Evolutionary conservation across 768 basidiomycete genomes (phyloP), one percentile per base, ranked within the genome.

Genomic region (Hemileccinum rubropunctum): DNA sequence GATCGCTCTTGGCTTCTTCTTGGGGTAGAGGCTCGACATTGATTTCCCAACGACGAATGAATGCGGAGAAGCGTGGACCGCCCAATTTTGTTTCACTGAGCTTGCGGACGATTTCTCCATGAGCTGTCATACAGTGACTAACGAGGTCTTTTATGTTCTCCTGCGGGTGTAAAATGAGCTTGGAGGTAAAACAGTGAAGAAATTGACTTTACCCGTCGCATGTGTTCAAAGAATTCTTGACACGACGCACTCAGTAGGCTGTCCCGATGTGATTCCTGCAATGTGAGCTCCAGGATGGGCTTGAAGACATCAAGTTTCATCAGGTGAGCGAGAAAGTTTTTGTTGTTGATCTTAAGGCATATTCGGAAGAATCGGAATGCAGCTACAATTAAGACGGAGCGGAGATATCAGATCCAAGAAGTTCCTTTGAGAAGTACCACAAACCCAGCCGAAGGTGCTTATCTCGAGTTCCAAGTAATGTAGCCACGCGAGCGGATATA

Each of bases 241-340:
- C 93, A 98, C 34, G 94, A 91, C 60, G 93, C 94, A 59, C 87
- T 90, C 47, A 99, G 74, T 53, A 99, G 77, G 70, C 95, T 99
- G 67, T 99, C 97, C 50, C 91, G 78, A 46, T 78, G 74, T 30
- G 88, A 87, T 69, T 97, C 95, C 53, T 81, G 80, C 26, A 86
- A 63, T n/a, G 91, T 86, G 52, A 97, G 72, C 52, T 91, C 86
- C 49, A 98, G 72, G 47, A 98, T 82, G 2, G 93, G 88, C 56
- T 82, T 79, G 56, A 98, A 72, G 23, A 94, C 73, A 61, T 95
- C 91, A 55, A 88, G 76, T 72, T 95, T 95, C 65, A 86, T 81
- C 48, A 98, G 74, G 63, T 91, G 85, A 35, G 72, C 73, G 57
- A 83, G 77, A 36, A 87, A 76, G 63, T 88, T 90, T 48, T 75